These are phyloP conservation scores for Colletotrichum musicola DNA, from an alignment of 2,329 filamentous ascomycete species.

Conservation along the genomic window DNA sequence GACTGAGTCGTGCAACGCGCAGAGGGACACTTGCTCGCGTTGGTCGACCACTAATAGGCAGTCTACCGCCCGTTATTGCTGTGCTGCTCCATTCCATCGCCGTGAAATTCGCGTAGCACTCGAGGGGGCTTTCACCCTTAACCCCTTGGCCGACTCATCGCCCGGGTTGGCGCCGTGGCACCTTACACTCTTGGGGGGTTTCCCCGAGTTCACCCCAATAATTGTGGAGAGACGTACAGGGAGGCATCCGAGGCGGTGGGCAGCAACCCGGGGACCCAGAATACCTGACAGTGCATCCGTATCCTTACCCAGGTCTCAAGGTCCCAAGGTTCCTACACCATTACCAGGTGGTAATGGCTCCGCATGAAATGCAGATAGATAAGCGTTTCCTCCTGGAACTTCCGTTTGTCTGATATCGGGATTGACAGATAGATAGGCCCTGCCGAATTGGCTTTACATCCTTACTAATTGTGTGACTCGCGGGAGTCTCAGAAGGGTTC, in stretches of 20 bases:
- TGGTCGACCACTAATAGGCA: too few species aligned
- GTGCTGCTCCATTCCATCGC: not conserved
- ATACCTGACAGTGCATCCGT: too few species aligned
- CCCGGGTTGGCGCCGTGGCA: not conserved
- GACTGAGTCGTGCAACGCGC: conserved; percentile 29
- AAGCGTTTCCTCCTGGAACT: conserved; percentile 28
- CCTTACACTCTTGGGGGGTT: conserved; percentile 27
- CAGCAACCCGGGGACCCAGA: not conserved
- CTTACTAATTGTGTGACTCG: conserved; percentile 23
- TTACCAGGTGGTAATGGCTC: not conserved
- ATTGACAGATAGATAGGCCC: conserved; percentile 12
- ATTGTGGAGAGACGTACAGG: not conserved
- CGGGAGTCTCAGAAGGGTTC: conserved; percentile 22
- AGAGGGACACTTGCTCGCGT: not conserved
- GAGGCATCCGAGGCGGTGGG: conserved; percentile 2
- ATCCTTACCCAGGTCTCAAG: not conserved
- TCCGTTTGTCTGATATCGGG: conserved; percentile 24
- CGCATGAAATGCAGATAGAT: conserved; percentile 28
- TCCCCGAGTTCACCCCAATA: conserved; percentile 32
- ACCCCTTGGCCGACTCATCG: conserved; percentile 18
- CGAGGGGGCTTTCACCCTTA: not conserved
- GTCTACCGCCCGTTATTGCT: too few species aligned
- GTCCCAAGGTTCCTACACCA: too few species aligned
- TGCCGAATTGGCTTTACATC: conserved; percentile 12
- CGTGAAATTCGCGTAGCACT: conserved; percentile 4